Percentiles rank a stretch among this genome's conserved stretches.
Conservation (phyloP, 2,329 filamentous ascomycete species). For the Cladosporium sp. region DNA sequence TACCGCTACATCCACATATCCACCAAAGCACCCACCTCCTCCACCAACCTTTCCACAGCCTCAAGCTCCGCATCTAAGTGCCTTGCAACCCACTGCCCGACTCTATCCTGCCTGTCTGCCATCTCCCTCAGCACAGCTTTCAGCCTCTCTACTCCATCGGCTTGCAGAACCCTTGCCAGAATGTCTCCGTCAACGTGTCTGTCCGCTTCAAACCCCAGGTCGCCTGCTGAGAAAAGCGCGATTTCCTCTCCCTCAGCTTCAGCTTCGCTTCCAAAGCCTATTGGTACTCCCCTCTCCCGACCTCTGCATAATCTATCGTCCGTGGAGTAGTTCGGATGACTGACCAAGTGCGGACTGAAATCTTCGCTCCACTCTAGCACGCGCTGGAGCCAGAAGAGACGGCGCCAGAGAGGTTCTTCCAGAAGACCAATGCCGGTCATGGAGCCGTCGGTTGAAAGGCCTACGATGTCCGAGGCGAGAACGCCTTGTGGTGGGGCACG, state of each 20-base stretch:
- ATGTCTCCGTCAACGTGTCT: slow-evolving; percentile 42
- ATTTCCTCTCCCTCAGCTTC: slow-evolving; percentile 26
- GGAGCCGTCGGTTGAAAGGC: slow-evolving; percentile 48
- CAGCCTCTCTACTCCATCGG: slow-evolving; percentile 23
- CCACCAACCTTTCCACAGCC: slow-evolving; percentile 21
- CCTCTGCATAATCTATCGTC: slow-evolving; percentile 13
- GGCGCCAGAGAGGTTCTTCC: slow-evolving; percentile 55
- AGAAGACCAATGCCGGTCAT: slow-evolving; percentile 61
- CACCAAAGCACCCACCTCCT: slow-evolving; percentile 17
- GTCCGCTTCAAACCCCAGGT: slow-evolving; percentile 17
- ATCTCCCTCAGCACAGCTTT: slow-evolving; percentile 18
- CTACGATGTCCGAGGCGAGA: slow-evolving; percentile 44
- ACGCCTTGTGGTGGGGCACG: slow-evolving; percentile 34
- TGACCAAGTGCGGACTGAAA: slow-evolving; percentile 24
- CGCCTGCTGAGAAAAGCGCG: slow-evolving; percentile 16
- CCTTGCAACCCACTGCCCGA: slow-evolving; percentile 28
- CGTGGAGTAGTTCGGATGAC: slow-evolving; percentile 16
- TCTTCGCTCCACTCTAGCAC: slow-evolving; percentile 40
- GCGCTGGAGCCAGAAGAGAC: slow-evolving; percentile 70
- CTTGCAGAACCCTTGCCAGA: slow-evolving; percentile 30
- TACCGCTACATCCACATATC: slow-evolving; percentile 23
- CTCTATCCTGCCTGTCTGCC: slow-evolving; percentile 19
- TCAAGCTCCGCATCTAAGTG: slow-evolving; percentile 27
- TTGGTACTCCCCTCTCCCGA: slow-evolving; percentile 20
- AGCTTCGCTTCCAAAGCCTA: slow-evolving; percentile 18